A percentile compares a stretch with the other conserved stretches of the same genome.
Evolutionary conservation across 176 grass and related monocot genomes (phyloP).

Genomic region (Rhipidocladum racemiflorum): DNA sequence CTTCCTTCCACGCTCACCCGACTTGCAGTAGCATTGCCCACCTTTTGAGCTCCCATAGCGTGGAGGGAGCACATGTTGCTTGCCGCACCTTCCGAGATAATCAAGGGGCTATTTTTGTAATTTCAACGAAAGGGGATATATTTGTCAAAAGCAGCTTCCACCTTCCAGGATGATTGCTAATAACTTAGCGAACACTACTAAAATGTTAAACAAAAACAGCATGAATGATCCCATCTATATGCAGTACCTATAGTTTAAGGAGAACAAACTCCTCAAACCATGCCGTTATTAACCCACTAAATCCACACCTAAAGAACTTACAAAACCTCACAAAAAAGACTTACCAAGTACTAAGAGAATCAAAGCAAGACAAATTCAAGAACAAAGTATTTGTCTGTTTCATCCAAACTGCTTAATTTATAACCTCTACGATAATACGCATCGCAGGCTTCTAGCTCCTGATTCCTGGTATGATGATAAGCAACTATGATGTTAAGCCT

Average conservation of each 20-base stretch:
- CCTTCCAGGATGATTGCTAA: too few species aligned
- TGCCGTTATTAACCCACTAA: too few species aligned
- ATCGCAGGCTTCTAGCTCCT: constrained; percentile 16
- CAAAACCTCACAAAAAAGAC: background rate
- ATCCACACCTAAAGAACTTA: background rate
- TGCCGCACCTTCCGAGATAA: too few species aligned
- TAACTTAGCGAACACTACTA: background rate
- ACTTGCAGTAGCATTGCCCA: too few species aligned
- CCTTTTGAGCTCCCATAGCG: too few species aligned
- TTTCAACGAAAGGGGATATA: too few species aligned
- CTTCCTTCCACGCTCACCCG: too few species aligned
- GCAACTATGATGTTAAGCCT: background rate
- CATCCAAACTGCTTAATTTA: background rate
- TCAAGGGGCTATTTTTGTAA: too few species aligned
- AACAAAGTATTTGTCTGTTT: background rate
- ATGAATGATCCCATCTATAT: background rate
- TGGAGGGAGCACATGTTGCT: too few species aligned
- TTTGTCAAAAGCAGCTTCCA: too few species aligned
- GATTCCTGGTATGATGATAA: background rate
- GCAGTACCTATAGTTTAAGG: too few species aligned
- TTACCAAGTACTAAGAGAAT: background rate
- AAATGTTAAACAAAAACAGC: background rate
- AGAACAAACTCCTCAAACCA: too few species aligned
- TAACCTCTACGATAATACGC: background rate
- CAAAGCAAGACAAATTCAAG: background rate